A percentile compares a stretch with the other conserved stretches of the same genome.
These are phyloP conservation scores for Alternaria triticimaculans DNA, from an alignment of 2,329 filamentous ascomycete genomes.

Conservation along the genomic window DNA sequence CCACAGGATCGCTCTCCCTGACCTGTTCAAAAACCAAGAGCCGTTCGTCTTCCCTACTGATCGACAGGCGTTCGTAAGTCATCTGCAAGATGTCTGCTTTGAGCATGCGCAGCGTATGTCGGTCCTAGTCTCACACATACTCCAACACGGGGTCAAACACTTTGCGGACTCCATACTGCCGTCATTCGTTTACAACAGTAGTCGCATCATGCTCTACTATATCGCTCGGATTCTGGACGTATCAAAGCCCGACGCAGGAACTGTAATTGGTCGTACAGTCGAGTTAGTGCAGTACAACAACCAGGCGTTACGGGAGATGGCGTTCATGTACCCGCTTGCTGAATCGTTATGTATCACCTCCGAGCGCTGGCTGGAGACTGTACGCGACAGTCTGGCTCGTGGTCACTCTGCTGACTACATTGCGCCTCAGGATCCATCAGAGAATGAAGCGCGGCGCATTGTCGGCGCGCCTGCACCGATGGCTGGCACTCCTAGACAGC, in stretches of 20 bases:
- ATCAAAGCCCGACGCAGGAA: slow-evolving; percentile 33
- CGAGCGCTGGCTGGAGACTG: slow-evolving; percentile 41
- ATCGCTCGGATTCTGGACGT: slow-evolving; percentile 39
- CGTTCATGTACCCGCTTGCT: slow-evolving; percentile 40
- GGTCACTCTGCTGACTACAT: slow-evolving; percentile 39
- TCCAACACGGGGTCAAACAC: slow-evolving; percentile 41
- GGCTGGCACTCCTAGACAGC: slow-evolving; percentile 8
- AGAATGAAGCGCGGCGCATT: slow-evolving; percentile 33
- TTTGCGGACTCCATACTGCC: slow-evolving; percentile 44
- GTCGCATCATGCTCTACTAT: slow-evolving; percentile 44
- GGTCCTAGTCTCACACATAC: slow-evolving; percentile 33
- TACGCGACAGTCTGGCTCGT: slow-evolving; percentile 36
- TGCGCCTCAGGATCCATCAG: slow-evolving; percentile 37
- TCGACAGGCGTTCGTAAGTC: slow-evolving; percentile 32
- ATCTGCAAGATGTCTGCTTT: slow-evolving; percentile 38
- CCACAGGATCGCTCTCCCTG: slow-evolving; percentile 40
- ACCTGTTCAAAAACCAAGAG: slow-evolving; percentile 41
- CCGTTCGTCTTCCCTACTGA: slow-evolving; percentile 37
- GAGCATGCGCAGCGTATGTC: slow-evolving; percentile 42
- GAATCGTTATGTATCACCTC: slow-evolving; percentile 40
- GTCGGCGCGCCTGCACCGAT: slow-evolving; percentile 27
- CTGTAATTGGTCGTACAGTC: slow-evolving; percentile 34
- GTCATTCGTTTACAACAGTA: slow-evolving; percentile 44
- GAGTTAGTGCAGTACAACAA: slow-evolving; percentile 44
- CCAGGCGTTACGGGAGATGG: slow-evolving; percentile 38